Base-by-base conservation (phyloP, 2,329 filamentous ascomycete genomes). In the Aureobasidium sp. region DNA sequence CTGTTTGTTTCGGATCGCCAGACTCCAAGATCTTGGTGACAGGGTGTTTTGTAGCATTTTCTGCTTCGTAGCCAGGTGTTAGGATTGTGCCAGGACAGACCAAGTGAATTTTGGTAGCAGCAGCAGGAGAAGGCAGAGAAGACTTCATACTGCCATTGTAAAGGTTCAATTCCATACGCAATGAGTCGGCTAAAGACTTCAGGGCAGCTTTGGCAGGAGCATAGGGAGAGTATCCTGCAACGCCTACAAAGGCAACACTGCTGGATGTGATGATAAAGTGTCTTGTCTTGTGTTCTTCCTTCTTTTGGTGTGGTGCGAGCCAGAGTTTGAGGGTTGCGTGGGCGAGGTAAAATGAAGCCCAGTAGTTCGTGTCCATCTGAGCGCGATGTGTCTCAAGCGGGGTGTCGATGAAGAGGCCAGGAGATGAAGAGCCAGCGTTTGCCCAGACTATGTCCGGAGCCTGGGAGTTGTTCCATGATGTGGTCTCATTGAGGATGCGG, bases 311-410 rank as follows among this genome's bases (percentile, higher is more conserved):
- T 10, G 67, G 68, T 71, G 69, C 75, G 48, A 92, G 83, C 93
- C 93, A 97, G 64, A 84, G 81, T 57, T 82, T 83, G 65, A 97
- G 77, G 20, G 88, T 85, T 24, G 90, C 86, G 72, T 95, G 91
- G 41, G 91, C 88, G 76, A 96, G 89, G 73, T 96, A 94, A 44
- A 88, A 87, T 34, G 87, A 86, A 53, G 90, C 89, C 82, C 87
- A 96, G 78, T 90, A 97, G 76, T 97, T 93, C 68, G 93, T 84
- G 71, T 96, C 90, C 90, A 96, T 96, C 73, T 96, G 90, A 66
- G 81, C 79, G 46, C 87, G 83, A 67, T 92, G 78, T 12, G 82
- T 83, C 8, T 85, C 77, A 59, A 90, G 78, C 9, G 88, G 81
- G 43, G 85, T 85, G 65, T 96, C 89, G 66, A 89, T 74, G 77